Evolutionary conservation across 176 grass and related monocot species (phyloP), one percentile per base, ranked within the genome.

Genomic region (Musa acuminata): DNA sequence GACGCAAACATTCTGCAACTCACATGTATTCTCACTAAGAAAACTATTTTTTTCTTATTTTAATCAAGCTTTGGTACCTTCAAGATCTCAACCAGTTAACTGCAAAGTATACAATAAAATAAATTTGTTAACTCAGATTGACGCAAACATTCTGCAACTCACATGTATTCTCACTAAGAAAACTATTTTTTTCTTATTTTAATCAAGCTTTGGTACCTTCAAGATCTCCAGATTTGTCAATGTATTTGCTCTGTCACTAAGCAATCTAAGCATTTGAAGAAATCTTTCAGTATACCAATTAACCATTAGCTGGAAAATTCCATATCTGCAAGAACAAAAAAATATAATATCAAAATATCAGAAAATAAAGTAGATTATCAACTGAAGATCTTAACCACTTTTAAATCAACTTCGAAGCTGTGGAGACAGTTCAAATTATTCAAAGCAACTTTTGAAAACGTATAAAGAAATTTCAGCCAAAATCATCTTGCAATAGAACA

Each of bases 151-250:
- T 27, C 26, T 27, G 26, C 26, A 27, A 27, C 26, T 27, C 26
- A 27, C 26, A 27, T 27, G 26, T 27, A 27, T 27, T 27, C 26
- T 27, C 26, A 27, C 26, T 27, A 27, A 27, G 26, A 27, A 27
- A 27, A 27, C 26, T 27, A 27, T 27, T 27, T 27, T 26, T 27
- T 27, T 27, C 26, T 27, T 27, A 27, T 27, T 73, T 16, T 27
- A 27, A 27, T 24, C 24, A 64, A 62, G 8, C 66, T 74, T 66
- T 35, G 9, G 70, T 86, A 94, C 96, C 88, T 99, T 99, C 14
- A 99, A 76, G 74, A 99, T 99, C 80, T 99, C 89, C 69, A 95
- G 89, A 84, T 99, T 99, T 85, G 85, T 92, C 85, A 99, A 87
- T 72, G 92, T 83, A 69, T 90, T 91, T 71, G 96, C 84, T 84